Conservation (phyloP, 176 grass and related monocot genomes). For the Paspalum vaginatum region DNA sequence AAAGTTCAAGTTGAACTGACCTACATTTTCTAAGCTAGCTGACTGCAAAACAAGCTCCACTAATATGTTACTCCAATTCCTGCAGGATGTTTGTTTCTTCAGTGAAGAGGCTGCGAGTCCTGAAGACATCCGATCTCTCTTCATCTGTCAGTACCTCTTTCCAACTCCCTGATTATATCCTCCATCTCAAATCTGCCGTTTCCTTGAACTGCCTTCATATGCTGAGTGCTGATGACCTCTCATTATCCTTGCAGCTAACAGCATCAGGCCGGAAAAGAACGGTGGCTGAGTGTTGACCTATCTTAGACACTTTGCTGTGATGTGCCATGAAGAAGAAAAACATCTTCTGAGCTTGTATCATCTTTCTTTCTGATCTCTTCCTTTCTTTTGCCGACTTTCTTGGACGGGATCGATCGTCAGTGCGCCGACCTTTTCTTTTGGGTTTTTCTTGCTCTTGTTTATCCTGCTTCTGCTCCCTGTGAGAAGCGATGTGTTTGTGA, state of each 20-base stretch:
- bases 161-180: background rate
- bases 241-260: conserved; percentile 47
- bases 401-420: background rate
- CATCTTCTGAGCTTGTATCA: conserved; percentile 57
- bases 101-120: conserved; percentile 68
- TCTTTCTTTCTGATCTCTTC: background rate
- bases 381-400: background rate
- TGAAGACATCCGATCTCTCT: conserved; percentile 66
- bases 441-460: conserved; percentile 6
- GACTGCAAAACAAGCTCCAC: background rate
- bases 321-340: conserved; percentile 39
- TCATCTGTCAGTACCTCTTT: conserved; percentile 48
- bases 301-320: background rate
- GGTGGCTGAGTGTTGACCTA: conserved; percentile 43
- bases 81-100: conserved; percentile 73
- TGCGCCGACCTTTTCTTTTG: background rate
- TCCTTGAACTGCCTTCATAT: background rate
- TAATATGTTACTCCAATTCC: conserved; percentile 2
- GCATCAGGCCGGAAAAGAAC: conserved; percentile 47
- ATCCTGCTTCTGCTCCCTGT: background rate
- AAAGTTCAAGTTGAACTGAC: background rate
- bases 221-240: background rate
- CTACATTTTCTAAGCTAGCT: background rate
- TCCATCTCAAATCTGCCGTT: background rate
- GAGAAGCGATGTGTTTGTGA: conserved; percentile 21